Evolutionary conservation across 176 grass and related monocot species (phyloP).

Genomic region (Oryza officinalis): DNA sequence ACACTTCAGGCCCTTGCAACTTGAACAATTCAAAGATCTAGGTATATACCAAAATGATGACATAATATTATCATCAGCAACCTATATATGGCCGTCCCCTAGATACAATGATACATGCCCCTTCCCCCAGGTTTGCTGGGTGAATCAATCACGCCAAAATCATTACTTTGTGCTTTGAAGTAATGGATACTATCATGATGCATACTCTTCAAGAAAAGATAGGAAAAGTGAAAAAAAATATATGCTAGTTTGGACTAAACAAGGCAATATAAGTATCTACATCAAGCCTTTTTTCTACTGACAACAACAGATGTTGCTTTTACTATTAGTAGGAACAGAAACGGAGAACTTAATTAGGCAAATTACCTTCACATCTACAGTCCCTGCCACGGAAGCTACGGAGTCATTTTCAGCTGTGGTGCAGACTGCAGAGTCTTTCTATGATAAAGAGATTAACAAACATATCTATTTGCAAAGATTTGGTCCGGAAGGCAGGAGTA

Average conservation of each 20-base stretch:
- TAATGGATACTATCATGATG: background rate
- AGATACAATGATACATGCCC: slow-evolving; percentile 29
- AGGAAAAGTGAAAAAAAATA: background rate
- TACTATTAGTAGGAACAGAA: background rate
- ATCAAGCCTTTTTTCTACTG: background rate
- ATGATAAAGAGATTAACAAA: slow-evolving; percentile 34
- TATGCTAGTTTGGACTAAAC: background rate
- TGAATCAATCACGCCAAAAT: slow-evolving; percentile 8
- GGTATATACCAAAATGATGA: background rate
- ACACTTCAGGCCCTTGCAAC: background rate
- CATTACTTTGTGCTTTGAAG: slow-evolving; percentile 15
- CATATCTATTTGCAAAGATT: background rate
- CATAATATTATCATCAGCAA: background rate
- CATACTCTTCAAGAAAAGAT: slow-evolving; percentile 21
- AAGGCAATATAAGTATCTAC: background rate
- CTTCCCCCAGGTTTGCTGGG: slow-evolving; percentile 15
- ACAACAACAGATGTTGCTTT: background rate
- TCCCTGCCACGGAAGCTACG: slow-evolving; percentile 13
- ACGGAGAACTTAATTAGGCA: background rate
- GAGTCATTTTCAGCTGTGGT: slow-evolving; percentile 38
- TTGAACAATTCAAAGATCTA: slow-evolving; percentile 22
- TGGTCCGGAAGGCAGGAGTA: background rate
- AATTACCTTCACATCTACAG: background rate
- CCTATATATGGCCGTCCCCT: background rate
- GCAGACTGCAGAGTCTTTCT: slow-evolving; percentile 53